These are phyloP conservation scores for Trichosporon sp. DNA, from an alignment of 1,284 basidiomycete genomes.

Conservation along the genomic window DNA sequence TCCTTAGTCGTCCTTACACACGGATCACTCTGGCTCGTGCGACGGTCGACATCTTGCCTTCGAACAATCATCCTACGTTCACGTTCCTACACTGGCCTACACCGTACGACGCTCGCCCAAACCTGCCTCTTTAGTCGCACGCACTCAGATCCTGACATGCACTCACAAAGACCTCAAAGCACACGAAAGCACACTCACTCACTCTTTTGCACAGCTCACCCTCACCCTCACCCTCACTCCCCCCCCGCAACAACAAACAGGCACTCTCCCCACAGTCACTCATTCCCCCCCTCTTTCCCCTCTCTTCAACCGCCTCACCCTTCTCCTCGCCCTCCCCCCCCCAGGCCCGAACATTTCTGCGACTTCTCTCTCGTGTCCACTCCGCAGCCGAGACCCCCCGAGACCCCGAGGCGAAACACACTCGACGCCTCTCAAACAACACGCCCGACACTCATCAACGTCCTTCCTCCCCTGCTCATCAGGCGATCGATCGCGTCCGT, in stretches of 20 bases:
- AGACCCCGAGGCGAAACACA: background rate
- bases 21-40: background rate
- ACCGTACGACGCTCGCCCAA: background rate
- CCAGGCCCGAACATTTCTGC: background rate
- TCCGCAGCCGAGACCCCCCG: background rate
- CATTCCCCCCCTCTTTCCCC: background rate
- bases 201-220: background rate
- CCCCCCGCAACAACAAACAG: background rate
- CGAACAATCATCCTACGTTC: background rate
- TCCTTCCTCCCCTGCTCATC: background rate
- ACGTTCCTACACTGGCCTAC: too few relatives aligned
- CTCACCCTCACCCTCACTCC: too few relatives aligned
- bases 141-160: background rate
- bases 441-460: background rate
- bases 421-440: background rate
- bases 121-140: background rate
- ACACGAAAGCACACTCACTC: background rate
- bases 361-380: background rate
- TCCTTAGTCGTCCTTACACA: background rate
- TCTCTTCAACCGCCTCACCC: too few relatives aligned
- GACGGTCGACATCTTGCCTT: background rate
- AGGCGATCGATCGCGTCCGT: background rate
- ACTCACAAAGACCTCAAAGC: background rate
- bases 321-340: background rate
- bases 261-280: background rate